phyloP scores from a whole-genome alignment of 306 rosid genomes.

The Phaseolus lunatus region DNA sequence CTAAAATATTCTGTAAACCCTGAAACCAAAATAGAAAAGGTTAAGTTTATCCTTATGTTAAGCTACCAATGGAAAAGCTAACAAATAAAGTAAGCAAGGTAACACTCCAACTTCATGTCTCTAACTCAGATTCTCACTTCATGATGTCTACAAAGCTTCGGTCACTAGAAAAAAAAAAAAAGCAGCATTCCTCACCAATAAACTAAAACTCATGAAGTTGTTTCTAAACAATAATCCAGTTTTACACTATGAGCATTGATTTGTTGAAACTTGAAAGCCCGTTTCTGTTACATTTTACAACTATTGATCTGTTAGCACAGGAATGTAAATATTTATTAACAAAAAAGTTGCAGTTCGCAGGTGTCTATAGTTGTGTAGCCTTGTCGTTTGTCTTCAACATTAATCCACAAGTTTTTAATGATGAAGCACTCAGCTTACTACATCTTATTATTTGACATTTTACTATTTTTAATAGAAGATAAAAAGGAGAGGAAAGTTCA shows the following conservation, averaged over 20 bases:
- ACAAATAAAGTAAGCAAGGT: slow-evolving; percentile 34
- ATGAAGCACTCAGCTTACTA: slow-evolving; percentile 28
- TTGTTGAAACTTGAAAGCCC: slow-evolving; percentile 15
- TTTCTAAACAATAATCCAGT: slow-evolving; percentile 14
- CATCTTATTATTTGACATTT: slow-evolving; percentile 5
- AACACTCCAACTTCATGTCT: slow-evolving; percentile 25
- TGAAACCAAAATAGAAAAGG: slow-evolving; percentile 48
- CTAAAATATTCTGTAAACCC: slow-evolving; percentile 78
- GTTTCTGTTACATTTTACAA: slow-evolving; percentile 10
- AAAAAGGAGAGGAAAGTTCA: no score
- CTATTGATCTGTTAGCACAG: neutral
- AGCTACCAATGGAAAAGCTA: slow-evolving; percentile 17
- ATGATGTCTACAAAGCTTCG: slow-evolving; percentile 28
- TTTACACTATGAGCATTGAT: slow-evolving; percentile 4
- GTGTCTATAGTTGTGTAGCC: neutral
- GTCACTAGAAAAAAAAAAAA: slow-evolving; percentile 13
- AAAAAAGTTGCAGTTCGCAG: slow-evolving; percentile 21
- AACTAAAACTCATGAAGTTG: slow-evolving; percentile 3
- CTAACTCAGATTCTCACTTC: slow-evolving; percentile 26
- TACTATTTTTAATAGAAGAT: slow-evolving; percentile 16
- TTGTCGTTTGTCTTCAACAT: neutral
- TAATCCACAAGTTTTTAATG: slow-evolving; percentile 24
- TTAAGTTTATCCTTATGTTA: slow-evolving; percentile 39
- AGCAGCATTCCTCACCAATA: slow-evolving; percentile 30
- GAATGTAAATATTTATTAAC: slow-evolving; percentile 19